Base-by-base conservation (phyloP, 2,329 filamentous ascomycete genomes). In the Ascochyta clinopodiicola region DNA sequence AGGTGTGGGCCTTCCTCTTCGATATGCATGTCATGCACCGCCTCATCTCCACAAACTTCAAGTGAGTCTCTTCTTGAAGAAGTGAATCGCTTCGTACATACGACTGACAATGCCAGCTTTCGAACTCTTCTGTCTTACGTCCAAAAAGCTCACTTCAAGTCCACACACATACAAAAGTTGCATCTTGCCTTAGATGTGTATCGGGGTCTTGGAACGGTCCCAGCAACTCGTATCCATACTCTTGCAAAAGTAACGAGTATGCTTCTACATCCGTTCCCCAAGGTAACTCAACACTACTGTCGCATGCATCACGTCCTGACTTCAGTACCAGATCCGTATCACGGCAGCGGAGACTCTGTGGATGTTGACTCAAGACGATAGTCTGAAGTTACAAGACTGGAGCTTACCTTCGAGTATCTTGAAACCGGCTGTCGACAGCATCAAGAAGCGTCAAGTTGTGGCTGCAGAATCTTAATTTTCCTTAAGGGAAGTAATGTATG, bases 101-200 rank as follows among this genome's bases (percentile, higher is more conserved):
- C 3, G 12, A 46, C 38, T 57, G 19, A 53, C 24, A 22, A 60
- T 3, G 1, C 44, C 24, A 61, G 81, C 51, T 84, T 83, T 70
- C 85, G 85, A 57, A 80, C 75, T 6, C 77, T 96, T 3, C 91
- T 92, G 56, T 79, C 87, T 6, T 80, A 86, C 32, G 85, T 89
- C 4, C 91, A 96, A 68, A 92, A 88, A 74, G 84, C 90, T 0
- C 90, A 93, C 60, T 93, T 90, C 79, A 94, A 93, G 76, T 90
- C 89, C 1, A 86, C 88, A 19, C 95, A 91, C 71, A 85, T 96
- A 38, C 85, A 88, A 45, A 94, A 95, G 73, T 81, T 98, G 1
- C 85, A 91, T 70, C 89, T 91, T 0, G 91, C 90, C 21, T 79
- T 96, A 57, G 89, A 88, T 67, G 84, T 95, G 12, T 98, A 97